Base-by-base conservation (phyloP, 2,329 filamentous ascomycete species). In the Sclerotinia borealis region DNA sequence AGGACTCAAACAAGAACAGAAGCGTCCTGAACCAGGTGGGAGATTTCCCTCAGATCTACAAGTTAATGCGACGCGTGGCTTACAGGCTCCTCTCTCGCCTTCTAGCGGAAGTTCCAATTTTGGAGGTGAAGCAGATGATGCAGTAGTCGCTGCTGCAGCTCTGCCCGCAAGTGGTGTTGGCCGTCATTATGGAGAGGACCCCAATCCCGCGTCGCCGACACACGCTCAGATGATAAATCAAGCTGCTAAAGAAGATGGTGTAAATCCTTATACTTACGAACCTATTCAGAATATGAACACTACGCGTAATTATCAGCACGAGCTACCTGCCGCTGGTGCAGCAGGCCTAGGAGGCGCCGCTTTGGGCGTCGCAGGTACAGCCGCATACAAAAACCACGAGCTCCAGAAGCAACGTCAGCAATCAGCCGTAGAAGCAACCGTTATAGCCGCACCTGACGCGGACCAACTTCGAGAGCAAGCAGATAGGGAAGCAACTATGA, bases 11-110 rank as follows among this genome's bases (percentile, higher is more conserved):
- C 78, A 81, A 72, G 82, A 84, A 64, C 80, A 84, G 71, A 83
- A 84, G 77, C 87, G 92, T 77, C 90, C 91, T 75, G 86, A 91
- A 83, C 88, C 92, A 87, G 93, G 93, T 87, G 93, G 93, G 81
- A 87, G 93, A 77, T 99, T 99, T 80, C 93, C 93, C 79, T 96
- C 91, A 79, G 93, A 97, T 81, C 81, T 98, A 72, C 87, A 92
- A 80, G 84, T 96, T 76, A 90, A 92, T 77, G 80, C 83, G 67
- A 79, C 85, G 75, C 87, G 91, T 80, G 88, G 90, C 82, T 87
- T 92, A 86, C 88, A 92, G 78, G 87, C 85, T 74, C 85, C 89
- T 74, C 81, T 87, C 75, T 92, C 90, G 74, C 89, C 90, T 66
- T 91, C 90, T 81, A 96, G 91, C 81, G 86, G 87, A 77, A 91